Evolutionary conservation across 768 basidiomycete genomes (phyloP).

Genomic region (Pholiota microspora): DNA sequence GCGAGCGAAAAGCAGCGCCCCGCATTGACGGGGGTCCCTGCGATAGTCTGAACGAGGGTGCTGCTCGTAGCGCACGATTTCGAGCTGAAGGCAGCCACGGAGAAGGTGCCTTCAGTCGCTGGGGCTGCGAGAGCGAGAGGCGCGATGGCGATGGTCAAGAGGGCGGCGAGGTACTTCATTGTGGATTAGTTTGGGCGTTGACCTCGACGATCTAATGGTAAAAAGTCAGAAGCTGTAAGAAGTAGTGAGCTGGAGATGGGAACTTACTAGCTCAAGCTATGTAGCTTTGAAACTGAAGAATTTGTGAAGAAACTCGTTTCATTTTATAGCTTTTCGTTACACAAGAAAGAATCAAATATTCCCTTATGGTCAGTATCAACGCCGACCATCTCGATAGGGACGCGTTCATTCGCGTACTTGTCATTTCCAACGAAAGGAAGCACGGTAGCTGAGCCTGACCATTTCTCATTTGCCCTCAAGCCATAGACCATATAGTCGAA

Average conservation of each 20-base stretch:
- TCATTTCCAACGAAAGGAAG: too few relatives aligned
- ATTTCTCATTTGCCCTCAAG: too few relatives aligned
- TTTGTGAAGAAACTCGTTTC: not conserved
- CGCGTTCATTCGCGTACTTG: too few relatives aligned
- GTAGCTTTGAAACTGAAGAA: not conserved
- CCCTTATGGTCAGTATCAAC: too few relatives aligned
- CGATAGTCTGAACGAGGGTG: slow-evolving; percentile 3
- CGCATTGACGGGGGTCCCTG: not conserved
- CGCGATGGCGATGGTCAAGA: not conserved
- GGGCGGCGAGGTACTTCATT: not conserved
- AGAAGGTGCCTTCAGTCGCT: not conserved
- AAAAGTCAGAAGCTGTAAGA: too few relatives aligned
- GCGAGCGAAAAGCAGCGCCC: not conserved
- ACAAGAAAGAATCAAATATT: too few relatives aligned
- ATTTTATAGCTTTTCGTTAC: too few relatives aligned
- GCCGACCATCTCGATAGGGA: too few relatives aligned
- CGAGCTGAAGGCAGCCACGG: not conserved
- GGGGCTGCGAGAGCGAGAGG: not conserved
- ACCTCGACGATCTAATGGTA: not conserved
- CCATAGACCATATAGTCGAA: too few relatives aligned
- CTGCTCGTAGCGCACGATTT: not conserved
- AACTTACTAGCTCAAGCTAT: not conserved
- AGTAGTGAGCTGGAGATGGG: too few relatives aligned
- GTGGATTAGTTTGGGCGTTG: not conserved
- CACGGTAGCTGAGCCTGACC: too few relatives aligned